phyloP scores from a whole-genome alignment of 148 eudicot species.

The Rhododendron vialii region DNA sequence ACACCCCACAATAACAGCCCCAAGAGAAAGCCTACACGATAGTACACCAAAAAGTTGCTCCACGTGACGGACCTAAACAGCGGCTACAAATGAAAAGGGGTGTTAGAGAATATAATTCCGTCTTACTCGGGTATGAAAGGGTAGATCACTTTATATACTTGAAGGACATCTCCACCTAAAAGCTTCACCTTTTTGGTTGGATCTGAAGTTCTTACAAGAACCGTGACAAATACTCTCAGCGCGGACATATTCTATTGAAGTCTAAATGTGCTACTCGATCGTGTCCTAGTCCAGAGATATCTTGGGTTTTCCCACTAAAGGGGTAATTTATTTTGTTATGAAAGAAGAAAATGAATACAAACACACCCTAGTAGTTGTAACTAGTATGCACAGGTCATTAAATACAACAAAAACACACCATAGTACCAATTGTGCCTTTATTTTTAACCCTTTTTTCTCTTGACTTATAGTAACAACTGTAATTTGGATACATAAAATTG shows the following conservation, averaged over 20 bases:
- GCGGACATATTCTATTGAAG: background rate
- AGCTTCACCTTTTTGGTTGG: background rate
- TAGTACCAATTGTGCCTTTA: too few species aligned
- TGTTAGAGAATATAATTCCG: background rate
- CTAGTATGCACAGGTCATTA: too few species aligned
- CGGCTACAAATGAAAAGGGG: background rate
- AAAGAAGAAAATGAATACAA: background rate
- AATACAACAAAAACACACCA: too few species aligned
- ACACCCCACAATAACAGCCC: background rate
- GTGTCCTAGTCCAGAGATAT: background rate
- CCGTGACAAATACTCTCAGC: background rate
- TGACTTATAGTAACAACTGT: background rate
- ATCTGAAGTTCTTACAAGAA: background rate
- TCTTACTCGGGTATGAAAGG: background rate
- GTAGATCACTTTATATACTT: background rate
- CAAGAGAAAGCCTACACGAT: background rate
- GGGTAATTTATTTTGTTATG: background rate
- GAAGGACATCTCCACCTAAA: background rate
- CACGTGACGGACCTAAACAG: background rate
- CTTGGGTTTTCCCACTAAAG: background rate
- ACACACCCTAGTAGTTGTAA: too few species aligned
- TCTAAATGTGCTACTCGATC: background rate
- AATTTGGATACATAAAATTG: background rate
- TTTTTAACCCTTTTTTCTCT: background rate
- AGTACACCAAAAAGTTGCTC: background rate